Conservation (phyloP, 2,329 filamentous ascomycete genomes). For the Penicillium sp. region DNA sequence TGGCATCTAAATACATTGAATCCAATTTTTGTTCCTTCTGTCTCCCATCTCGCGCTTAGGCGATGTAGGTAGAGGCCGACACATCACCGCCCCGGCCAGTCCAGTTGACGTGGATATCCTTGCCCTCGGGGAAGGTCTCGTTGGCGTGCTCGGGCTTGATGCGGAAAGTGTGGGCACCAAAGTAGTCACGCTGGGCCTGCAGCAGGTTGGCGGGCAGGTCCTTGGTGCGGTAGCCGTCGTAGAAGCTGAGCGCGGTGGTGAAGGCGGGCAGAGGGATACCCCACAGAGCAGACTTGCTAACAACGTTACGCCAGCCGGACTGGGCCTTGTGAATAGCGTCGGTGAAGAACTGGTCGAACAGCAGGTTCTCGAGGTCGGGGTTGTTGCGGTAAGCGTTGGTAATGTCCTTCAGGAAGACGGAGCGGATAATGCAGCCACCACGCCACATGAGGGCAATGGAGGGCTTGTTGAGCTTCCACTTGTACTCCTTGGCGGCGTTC, state of each 20-base stretch:
- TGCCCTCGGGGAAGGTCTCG: conserved; percentile 77
- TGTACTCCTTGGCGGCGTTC: conserved; percentile 92
- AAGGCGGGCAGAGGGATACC: conserved; percentile 96
- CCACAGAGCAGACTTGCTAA: conserved; percentile 87
- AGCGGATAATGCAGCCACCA: conserved; percentile 99
- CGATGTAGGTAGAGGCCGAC: conserved; percentile 95
- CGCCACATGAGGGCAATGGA: conserved; percentile 99
- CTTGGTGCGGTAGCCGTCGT: conserved; percentile 97
- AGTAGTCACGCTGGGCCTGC: conserved; percentile 99
- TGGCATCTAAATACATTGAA: conserved; percentile 32
- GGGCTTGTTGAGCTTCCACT: conserved; percentile 99
- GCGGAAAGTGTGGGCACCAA: conserved; percentile 88
- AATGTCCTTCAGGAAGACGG: conserved; percentile 99
- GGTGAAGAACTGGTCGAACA: conserved; percentile 99
- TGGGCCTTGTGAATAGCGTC: conserved; percentile 97
- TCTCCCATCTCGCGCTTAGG: conserved; percentile 59
- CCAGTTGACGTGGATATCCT: conserved; percentile 99
- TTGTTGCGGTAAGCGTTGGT: conserved; percentile 93
- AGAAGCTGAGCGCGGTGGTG: conserved; percentile 96
- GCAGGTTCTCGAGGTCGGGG: conserved; percentile 93
- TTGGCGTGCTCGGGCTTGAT: conserved; percentile 79
- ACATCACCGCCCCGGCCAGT: conserved; percentile 97
- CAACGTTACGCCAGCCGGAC: conserved; percentile 85
- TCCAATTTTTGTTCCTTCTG: conserved; percentile 28
- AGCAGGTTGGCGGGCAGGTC: conserved; percentile 97